These are phyloP conservation scores for Kwoniella europaea DNA, from an alignment of 768 basidiomycete genomes.

Conservation along the genomic window DNA sequence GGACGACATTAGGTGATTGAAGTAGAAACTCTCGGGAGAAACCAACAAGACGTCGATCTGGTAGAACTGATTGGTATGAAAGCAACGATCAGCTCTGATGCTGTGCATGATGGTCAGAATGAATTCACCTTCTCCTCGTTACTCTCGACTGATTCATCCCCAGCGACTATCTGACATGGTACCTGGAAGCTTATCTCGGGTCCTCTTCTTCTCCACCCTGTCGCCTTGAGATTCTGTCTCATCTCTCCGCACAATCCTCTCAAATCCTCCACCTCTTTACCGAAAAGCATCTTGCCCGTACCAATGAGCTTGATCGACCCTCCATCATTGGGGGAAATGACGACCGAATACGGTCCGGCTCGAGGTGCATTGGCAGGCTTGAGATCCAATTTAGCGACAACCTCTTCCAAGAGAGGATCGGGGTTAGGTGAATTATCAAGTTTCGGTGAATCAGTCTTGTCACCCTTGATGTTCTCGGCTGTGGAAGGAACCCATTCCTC, in stretches of 20 bases:
- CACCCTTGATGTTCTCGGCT: too few species aligned
- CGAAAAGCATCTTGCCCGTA: conserved; percentile 14
- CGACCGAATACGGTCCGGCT: neutral
- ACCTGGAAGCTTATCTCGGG: conserved; percentile 28
- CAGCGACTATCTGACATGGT: conserved; percentile 17
- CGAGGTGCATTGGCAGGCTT: neutral
- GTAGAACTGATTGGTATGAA: conserved; percentile 32
- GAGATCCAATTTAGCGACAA: conserved; percentile 1
- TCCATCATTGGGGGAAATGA: neutral
- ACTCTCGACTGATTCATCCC: neutral
- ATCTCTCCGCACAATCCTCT: conserved; percentile 15
- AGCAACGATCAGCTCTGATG: neutral
- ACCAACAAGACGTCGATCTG: conserved; percentile 44
- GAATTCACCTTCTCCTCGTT: conserved; percentile 25
- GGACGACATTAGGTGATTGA: conserved; percentile 28
- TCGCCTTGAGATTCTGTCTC: conserved; percentile 10
- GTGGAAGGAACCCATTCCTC: conserved; percentile 7
- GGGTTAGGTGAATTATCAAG: conserved; percentile 1
- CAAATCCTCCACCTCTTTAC: conserved; percentile 11
- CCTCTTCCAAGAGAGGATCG: neutral
- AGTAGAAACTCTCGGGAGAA: conserved; percentile 20
- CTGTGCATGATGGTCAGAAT: neutral
- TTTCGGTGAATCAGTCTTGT: neutral
- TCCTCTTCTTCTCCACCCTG: conserved; percentile 33
- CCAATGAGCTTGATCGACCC: conserved; percentile 11